Conservation (phyloP, 768 basidiomycete genomes). For the Tulasnella sp. region DNA sequence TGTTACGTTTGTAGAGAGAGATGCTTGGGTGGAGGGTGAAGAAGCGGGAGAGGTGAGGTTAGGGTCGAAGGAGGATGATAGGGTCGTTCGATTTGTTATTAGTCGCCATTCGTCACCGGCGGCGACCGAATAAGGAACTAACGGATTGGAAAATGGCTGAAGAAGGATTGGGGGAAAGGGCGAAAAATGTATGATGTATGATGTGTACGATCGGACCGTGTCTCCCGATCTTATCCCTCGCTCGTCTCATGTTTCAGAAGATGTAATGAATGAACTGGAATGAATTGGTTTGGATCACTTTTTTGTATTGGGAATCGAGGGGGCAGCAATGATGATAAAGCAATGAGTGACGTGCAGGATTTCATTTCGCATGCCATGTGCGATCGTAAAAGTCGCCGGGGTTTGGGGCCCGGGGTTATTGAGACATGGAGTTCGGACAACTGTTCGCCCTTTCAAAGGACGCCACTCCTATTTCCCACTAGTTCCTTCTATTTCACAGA, state of each 20-base stretch:
- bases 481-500: neutral
- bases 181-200: no score
- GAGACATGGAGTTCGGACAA: neutral
- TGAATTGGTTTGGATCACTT: neutral
- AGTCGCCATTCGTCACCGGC: neutral
- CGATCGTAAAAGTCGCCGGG: neutral
- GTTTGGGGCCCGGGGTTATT: neutral
- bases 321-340: neutral
- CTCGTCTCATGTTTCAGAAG: neutral
- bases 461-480: neutral
- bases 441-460: neutral
- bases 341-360: neutral
- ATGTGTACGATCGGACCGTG: neutral
- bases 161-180: neutral
- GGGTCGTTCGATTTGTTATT: slow-evolving; percentile 3
- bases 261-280: neutral
- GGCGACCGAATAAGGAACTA: neutral
- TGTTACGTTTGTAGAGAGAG: slow-evolving; percentile 66
- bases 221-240: neutral
- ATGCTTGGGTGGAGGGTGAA: slow-evolving; percentile 52
- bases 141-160: neutral
- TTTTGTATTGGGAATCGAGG: neutral
- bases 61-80: slow-evolving; percentile 13
- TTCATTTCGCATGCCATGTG: neutral
- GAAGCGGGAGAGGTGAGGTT: slow-evolving; percentile 35